phyloP scores from a whole-genome alignment of 2,329 filamentous ascomycete genomes.

The Cercospora sesami region DNA sequence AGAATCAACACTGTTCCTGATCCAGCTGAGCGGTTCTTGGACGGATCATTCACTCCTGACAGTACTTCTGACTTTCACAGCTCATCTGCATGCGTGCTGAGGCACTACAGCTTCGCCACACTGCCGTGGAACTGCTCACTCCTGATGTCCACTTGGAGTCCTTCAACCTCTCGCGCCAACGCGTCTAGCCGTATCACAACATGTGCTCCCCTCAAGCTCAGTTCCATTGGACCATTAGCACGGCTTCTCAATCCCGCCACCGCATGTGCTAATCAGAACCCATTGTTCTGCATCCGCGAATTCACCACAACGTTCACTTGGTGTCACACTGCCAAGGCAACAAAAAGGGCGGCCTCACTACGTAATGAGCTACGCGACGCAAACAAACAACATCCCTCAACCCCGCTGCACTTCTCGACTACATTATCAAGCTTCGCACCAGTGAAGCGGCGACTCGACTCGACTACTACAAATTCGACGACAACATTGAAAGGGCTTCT shows the following conservation, averaged over 20 bases:
- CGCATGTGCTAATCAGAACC: background rate
- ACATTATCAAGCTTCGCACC: background rate
- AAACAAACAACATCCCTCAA: background rate
- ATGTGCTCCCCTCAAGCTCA: background rate
- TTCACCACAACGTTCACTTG: slow-evolving; percentile 2
- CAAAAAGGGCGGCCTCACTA: slow-evolving; percentile 4
- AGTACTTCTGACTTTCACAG: background rate
- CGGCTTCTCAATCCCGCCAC: background rate
- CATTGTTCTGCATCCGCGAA: background rate
- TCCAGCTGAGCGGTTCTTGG: background rate
- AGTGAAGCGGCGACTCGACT: slow-evolving; percentile 1
- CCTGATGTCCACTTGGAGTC: background rate
- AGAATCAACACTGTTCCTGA: background rate
- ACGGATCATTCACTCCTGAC: background rate
- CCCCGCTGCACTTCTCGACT: background rate
- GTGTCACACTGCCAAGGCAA: slow-evolving; percentile 3
- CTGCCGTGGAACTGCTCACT: background rate
- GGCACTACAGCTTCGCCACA: background rate
- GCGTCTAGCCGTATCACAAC: background rate
- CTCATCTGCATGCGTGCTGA: background rate
- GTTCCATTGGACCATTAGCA: background rate
- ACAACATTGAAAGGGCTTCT: background rate
- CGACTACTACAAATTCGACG: background rate
- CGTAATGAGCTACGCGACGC: background rate
- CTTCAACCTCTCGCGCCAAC: background rate